A percentile compares a stretch with the other conserved stretches of the same genome.
These are phyloP conservation scores for Pelargonium nanum DNA, from an alignment of 345 rosid genomes.

Conservation along the genomic window DNA sequence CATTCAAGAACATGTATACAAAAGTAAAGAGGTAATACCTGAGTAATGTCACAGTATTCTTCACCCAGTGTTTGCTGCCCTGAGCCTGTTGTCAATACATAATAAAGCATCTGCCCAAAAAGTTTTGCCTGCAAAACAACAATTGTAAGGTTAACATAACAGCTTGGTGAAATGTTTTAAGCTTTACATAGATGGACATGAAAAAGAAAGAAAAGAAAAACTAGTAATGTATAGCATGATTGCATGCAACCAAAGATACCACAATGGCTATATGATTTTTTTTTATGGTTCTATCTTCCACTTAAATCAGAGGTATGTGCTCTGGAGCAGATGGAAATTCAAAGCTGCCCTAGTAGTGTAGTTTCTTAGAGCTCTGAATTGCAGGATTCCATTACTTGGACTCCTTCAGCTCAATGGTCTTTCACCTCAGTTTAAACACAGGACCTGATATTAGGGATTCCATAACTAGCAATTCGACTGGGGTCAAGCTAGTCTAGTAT, in stretches of 20 bases:
- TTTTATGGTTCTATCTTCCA: not conserved
- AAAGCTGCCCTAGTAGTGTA: too few relatives aligned
- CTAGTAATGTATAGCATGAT: not conserved
- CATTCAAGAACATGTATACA: not conserved
- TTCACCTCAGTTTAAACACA: too few relatives aligned
- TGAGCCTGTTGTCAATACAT: slow-evolving; percentile 78
- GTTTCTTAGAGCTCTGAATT: too few relatives aligned
- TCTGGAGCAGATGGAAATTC: too few relatives aligned
- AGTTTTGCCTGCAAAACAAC: slow-evolving; percentile 57
- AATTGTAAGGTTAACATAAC: not conserved
- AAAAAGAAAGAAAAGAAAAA: too few relatives aligned
- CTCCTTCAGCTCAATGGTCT: not conserved
- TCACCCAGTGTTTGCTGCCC: slow-evolving; percentile 96
- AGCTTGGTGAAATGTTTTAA: not conserved
- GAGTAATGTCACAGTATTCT: slow-evolving; percentile 89
- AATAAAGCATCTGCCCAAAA: slow-evolving; percentile 85
- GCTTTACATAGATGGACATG: not conserved
- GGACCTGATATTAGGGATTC: not conserved
- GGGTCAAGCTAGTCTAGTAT: too few relatives aligned
- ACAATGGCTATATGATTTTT: not conserved
- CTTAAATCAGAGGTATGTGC: too few relatives aligned
- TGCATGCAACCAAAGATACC: not conserved
- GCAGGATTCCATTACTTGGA: too few relatives aligned
- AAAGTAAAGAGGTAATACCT: slow-evolving; percentile 33
- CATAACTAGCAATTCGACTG: not conserved